A percentile compares a stretch with the other conserved stretches of the same genome.
phyloP scores from a whole-genome alignment of 2,329 filamentous ascomycete species.

The Phialophora expanda region DNA sequence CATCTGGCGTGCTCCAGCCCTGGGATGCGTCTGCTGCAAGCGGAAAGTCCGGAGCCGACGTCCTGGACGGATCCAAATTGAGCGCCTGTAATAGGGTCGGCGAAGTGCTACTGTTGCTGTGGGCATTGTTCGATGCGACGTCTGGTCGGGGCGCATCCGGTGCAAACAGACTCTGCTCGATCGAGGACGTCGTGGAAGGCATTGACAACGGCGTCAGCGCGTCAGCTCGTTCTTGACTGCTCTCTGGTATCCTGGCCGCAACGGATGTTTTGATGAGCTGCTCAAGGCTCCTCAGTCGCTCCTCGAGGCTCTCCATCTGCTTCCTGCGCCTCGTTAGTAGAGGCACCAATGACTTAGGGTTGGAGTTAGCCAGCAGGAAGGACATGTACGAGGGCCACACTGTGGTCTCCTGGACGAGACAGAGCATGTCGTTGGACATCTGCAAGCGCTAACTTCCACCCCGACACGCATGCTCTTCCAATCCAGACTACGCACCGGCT shows the following conservation, averaged over 20 bases:
- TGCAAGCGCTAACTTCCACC: not conserved
- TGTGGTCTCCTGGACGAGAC: too few relatives aligned
- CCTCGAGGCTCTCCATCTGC: constrained; percentile 95
- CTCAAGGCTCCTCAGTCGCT: constrained; percentile 92
- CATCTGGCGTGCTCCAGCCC: constrained; percentile 1
- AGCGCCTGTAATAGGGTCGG: constrained; percentile 17
- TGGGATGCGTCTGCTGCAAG: constrained; percentile 13
- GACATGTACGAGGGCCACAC: too few relatives aligned
- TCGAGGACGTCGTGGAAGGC: constrained; percentile 67
- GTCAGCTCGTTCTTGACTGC: constrained; percentile 80
- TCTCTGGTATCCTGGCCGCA: constrained; percentile 52
- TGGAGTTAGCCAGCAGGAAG: not conserved
- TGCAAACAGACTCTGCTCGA: constrained; percentile 4
- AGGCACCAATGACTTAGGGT: not conserved
- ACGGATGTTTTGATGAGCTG: constrained; percentile 76
- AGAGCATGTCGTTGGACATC: not conserved
- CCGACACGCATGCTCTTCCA: not conserved
- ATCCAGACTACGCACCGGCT: not conserved
- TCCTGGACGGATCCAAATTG: not conserved
- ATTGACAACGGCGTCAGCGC: constrained; percentile 84
- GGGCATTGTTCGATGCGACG: not conserved
- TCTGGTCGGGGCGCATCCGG: constrained; percentile 8
- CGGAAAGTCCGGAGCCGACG: not conserved
- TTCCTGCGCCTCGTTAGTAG: constrained; percentile 62
- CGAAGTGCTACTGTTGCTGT: constrained; percentile 5